These are phyloP conservation scores for Aspergillus carbonarius DNA, from an alignment of 2,329 filamentous ascomycete genomes.

Conservation along the genomic window DNA sequence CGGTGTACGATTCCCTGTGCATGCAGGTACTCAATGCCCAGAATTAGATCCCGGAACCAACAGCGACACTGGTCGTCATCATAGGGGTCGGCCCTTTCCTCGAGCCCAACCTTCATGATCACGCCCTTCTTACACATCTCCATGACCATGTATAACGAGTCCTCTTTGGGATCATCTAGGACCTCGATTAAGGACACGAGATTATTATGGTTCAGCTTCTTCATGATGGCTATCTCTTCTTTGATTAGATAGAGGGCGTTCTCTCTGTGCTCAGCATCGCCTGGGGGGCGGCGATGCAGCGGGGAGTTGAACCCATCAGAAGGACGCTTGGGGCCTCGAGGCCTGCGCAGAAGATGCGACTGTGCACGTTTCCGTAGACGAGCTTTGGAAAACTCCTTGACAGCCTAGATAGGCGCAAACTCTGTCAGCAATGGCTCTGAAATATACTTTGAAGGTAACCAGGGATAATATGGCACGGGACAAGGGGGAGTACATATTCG, in stretches of 20 bases:
- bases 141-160: constrained; percentile 97
- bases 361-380: constrained; percentile 85
- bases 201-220: constrained; percentile 93
- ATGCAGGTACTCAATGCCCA: constrained; percentile 95
- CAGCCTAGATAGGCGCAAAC: constrained; percentile 58
- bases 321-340: constrained; percentile 54
- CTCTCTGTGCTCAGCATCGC: constrained; percentile 56
- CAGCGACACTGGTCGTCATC: constrained; percentile 75
- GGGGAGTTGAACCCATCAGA: constrained; percentile 64
- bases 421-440: constrained; percentile 7
- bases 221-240: constrained; percentile 98
- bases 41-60: constrained; percentile 92
- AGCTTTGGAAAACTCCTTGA: constrained; percentile 97
- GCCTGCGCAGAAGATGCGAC: constrained; percentile 76
- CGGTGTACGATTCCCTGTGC: constrained; percentile 92
- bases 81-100: constrained; percentile 79
- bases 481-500: constrained; percentile 70
- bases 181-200: constrained; percentile 93
- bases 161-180: constrained; percentile 89
- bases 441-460: not conserved
- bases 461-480: not conserved
- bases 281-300: constrained; percentile 59
- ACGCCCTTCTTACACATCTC: constrained; percentile 99
- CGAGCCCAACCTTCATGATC: constrained; percentile 92
- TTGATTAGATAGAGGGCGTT: constrained; percentile 83